Evolutionary conservation across 108 stramenopile genomes (phyloP), one percentile per base, ranked within the genome.

Genomic region (Parietichytrium sp.): DNA sequence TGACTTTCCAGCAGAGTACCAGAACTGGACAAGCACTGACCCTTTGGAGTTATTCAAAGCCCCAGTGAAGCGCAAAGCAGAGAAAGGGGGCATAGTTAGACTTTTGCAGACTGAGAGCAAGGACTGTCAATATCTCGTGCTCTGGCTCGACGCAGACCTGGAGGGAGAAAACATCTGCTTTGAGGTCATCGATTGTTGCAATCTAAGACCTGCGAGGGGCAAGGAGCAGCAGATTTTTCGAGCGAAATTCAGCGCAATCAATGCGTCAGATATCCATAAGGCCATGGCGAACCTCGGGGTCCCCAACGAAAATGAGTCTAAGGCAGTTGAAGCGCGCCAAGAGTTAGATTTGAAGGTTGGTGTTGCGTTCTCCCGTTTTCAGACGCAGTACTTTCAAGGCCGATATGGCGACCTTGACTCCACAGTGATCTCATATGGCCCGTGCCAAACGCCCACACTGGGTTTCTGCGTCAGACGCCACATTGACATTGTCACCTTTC

Each of bases 341-440:
- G 97, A 98, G 78, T 88, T 98, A 29, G 97, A 98, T 89, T 83
- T 98, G 29, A 93, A 95, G 80, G 93, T 98, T 6, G 95, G 95
- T 38, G 93, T 96, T 20, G 96, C 95, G 10, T 97, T 97, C 86
- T 95, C 94, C 3, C 87, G 96, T 33, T 97, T 95, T 82, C 94
- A 95, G 88, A 97, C 95, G 16, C 81, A 91, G 53, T 93, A 90
- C 83, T 94, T 98, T 81, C 95, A 95, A 81, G 93, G 92, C 26
- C 85, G 93, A 49, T 97, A 96, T 79, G 97, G 95, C n/a, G 94
- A 55, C 29, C 10, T 55, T 29, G 49, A 16, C 49, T 16, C 13
- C 13, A 87, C 91, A 3, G 92, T 95, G 4, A 80, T 98, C 16
- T 89, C 88, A n/a, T 98, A 96, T 81, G 97, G 97, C 1, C 96